Evolutionary conservation across 495 filamentous ascomycete genomes (phyloP).

Genomic region (Wilcoxina mikolae): DNA sequence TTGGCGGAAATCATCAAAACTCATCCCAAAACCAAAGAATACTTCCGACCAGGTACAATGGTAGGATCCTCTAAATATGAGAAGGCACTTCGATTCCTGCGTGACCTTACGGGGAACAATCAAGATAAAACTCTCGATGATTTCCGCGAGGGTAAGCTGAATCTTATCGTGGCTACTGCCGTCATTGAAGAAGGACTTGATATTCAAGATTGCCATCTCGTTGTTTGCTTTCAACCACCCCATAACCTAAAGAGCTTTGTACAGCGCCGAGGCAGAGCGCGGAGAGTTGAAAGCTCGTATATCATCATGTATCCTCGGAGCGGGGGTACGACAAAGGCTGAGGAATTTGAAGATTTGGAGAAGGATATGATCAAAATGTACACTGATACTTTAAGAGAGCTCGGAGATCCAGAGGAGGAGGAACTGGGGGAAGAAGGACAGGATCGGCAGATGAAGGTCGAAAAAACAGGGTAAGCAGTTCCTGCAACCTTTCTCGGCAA

Average conservation of each 20-base stretch:
- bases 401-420: slow-evolving; percentile 41
- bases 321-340: too few species aligned
- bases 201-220: slow-evolving; percentile 66
- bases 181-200: slow-evolving; percentile 91
- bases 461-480: slow-evolving; percentile 38
- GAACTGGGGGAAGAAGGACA: slow-evolving; percentile 15
- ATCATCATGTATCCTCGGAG: slow-evolving; percentile 39
- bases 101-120: slow-evolving; percentile 43
- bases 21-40: slow-evolving; percentile 42
- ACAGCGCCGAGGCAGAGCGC: slow-evolving; percentile 71
- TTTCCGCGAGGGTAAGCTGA: slow-evolving; percentile 53
- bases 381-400: slow-evolving; percentile 48
- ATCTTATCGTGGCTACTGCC: slow-evolving; percentile 69
- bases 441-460: slow-evolving; percentile 32
- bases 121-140: slow-evolving; percentile 48
- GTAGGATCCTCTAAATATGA: slow-evolving; percentile 52
- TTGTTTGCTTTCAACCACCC: slow-evolving; percentile 72
- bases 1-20: slow-evolving; percentile 49
- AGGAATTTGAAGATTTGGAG: slow-evolving; percentile 41
- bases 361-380: slow-evolving; percentile 58
- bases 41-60: slow-evolving; percentile 49
- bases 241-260: slow-evolving; percentile 72
- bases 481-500: not conserved
- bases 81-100: slow-evolving; percentile 33
- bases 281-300: slow-evolving; percentile 55